Percentiles rank a stretch among this genome's conserved stretches.
Conservation (phyloP, 2,329 filamentous ascomycete species). For the Aspergillus neoniger region DNA sequence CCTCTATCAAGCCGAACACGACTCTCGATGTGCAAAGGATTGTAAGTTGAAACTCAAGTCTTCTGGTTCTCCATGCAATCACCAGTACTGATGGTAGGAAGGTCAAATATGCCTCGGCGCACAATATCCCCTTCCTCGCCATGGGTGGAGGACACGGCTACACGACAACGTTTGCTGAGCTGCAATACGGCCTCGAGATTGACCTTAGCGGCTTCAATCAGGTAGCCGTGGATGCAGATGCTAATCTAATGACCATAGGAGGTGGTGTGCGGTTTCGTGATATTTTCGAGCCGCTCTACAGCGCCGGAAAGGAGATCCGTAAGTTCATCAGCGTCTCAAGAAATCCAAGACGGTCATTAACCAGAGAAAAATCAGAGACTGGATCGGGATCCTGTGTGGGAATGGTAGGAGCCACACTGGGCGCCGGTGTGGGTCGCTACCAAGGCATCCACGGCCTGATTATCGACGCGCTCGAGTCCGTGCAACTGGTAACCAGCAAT, state of each 20-base stretch:
- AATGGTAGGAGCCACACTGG: conserved; percentile 7
- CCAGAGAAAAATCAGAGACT: not conserved
- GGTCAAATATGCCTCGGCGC: not conserved
- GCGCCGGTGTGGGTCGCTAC: conserved; percentile 1
- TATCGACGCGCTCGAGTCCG: not conserved
- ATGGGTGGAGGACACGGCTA: conserved; percentile 2
- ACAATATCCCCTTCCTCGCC: conserved; percentile 6
- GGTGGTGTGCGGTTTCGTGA: not conserved
- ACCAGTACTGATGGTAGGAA: not conserved
- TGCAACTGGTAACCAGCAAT: not conserved
- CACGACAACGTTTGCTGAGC: not conserved
- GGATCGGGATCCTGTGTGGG: conserved; percentile 8
- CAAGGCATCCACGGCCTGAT: conserved; percentile 9
- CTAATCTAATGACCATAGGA: not conserved
- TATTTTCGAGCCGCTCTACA: conserved; percentile 3
- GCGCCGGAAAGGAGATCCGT: conserved; percentile 8
- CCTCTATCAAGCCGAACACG: not conserved
- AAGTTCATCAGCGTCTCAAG: not conserved
- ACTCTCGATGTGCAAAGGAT: not conserved
- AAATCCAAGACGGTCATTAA: not conserved
- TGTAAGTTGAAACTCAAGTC: not conserved
- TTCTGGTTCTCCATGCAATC: not conserved
- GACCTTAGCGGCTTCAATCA: conserved; percentile 4
- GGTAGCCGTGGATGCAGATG: not conserved
- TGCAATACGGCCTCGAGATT: conserved; percentile 1